Evolutionary conservation across 140 eudicot species (phyloP), one percentile per base, ranked within the genome.

Genomic region (Ambrosia hybrid): DNA sequence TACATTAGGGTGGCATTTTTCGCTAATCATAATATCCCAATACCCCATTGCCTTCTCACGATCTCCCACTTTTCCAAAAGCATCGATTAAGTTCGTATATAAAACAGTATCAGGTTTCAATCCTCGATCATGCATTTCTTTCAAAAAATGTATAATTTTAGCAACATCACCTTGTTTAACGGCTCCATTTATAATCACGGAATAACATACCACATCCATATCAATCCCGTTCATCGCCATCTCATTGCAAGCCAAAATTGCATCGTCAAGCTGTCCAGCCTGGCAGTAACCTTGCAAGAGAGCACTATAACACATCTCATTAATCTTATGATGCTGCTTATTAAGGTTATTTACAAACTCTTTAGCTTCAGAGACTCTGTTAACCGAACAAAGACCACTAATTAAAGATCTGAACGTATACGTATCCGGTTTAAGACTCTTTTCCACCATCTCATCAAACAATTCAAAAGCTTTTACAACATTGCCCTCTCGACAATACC

Each of bases 271-370:
- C 79, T 78, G 76, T 51, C 93, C 95, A 26, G 85, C 83, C 73
- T 81, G 84, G 85, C 83, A 88, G 61, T 73, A 88, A 53, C 97
- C 97, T 70, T 84, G 85, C 67, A 90, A 69, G 17, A 90, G 90
- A 73, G 96, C 91, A 78, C 92, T 84, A 58, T 84, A 88, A 71
- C 99, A 94, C 85, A 88, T 79, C 83, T 84, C 99, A 13, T 94
- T 94, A 57, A 94, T 74, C 82, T 81, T 75, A 55, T 72, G 48
- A 61, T 88, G 64, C 39, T 83, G 64, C 61, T 83, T 73, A 13
- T 86, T 89, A 65, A 94, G 94, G 45, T 79, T 80, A 80, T 88
- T 83, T 77, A 90, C 74, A 15, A 90, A 88, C 48, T 84, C 84
- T 83, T 83, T 83, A 70, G 99, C 97, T 76, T 88, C 99, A 15